Conservation (phyloP, 2,329 filamentous ascomycete species). For the Periconia sp. region DNA sequence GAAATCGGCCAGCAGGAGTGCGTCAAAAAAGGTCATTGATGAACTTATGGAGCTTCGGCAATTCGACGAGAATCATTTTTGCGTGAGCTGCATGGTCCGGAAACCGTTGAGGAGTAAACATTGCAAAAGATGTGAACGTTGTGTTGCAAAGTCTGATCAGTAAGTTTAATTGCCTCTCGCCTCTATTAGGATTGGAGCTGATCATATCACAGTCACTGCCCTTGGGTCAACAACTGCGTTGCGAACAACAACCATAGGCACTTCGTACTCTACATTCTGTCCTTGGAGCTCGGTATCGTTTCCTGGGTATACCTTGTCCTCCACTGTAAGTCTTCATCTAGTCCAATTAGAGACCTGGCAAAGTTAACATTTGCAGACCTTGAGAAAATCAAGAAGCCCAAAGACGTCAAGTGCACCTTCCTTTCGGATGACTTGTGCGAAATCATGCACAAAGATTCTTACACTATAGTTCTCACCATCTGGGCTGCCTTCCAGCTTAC, state of each 20-base stretch:
- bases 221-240: slow-evolving; percentile 96
- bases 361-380: slow-evolving; percentile 61
- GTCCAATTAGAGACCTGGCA: slow-evolving; percentile 9
- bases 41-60: slow-evolving; percentile 83
- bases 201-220: slow-evolving; percentile 72
- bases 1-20: slow-evolving; percentile 83
- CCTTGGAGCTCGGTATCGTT: slow-evolving; percentile 73
- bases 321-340: slow-evolving; percentile 59
- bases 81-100: slow-evolving; percentile 90
- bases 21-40: slow-evolving; percentile 87
- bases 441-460: slow-evolving; percentile 77
- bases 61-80: slow-evolving; percentile 94
- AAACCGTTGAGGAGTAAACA: slow-evolving; percentile 94
- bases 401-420: slow-evolving; percentile 65
- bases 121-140: slow-evolving; percentile 86
- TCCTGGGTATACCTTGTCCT: slow-evolving; percentile 72
- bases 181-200: slow-evolving; percentile 10
- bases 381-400: slow-evolving; percentile 57
- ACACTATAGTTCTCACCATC: slow-evolving; percentile 74
- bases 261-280: slow-evolving; percentile 87
- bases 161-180: slow-evolving; percentile 53
- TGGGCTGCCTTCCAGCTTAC: slow-evolving; percentile 85
- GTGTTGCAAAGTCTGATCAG: slow-evolving; percentile 96
- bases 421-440: slow-evolving; percentile 75
- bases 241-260: slow-evolving; percentile 95